A percentile compares a stretch with the other conserved stretches of the same genome.
Conservation (phyloP, 352 stramenopile genomes). For the Pythium dissotocum region DNA sequence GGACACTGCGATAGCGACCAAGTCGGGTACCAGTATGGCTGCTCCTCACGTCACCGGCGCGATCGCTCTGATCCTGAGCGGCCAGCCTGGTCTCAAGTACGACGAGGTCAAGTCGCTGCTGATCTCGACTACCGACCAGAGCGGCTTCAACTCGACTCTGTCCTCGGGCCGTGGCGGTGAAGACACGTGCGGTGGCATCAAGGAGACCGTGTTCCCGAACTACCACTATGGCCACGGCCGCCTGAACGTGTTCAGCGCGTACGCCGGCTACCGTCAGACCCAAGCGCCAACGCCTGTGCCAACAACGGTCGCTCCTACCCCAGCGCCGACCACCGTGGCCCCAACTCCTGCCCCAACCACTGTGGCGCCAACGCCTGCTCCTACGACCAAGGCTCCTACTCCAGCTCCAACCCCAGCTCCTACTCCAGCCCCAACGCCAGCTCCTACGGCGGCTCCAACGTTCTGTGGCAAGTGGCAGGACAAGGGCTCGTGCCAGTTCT, state of each 20-base stretch:
- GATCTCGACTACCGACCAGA: slow-evolving; percentile 5
- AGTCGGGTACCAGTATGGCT: slow-evolving; percentile 33
- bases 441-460: not conserved
- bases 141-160: slow-evolving; percentile 1
- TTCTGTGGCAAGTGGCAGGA: slow-evolving; percentile 17
- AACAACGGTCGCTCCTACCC: not conserved
- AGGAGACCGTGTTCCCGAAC: slow-evolving; percentile 27
- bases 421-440: not conserved
- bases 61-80: slow-evolving; percentile 27
- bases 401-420: slow-evolving; percentile 7
- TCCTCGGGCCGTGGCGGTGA: not conserved
- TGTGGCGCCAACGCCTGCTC: not conserved
- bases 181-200: slow-evolving; percentile 1
- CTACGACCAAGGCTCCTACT: slow-evolving; percentile 4
- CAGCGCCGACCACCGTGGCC: not conserved
- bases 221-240: slow-evolving; percentile 33
- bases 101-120: slow-evolving; percentile 15
- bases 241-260: slow-evolving; percentile 24
- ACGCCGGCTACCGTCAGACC: not conserved
- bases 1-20: slow-evolving; percentile 24
- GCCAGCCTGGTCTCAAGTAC: slow-evolving; percentile 28
- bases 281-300: not conserved
- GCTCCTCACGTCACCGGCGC: slow-evolving; percentile 33
- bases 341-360: not conserved
- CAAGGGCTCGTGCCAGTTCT: slow-evolving; percentile 20